These are phyloP conservation scores for Xylariaceae sp. DNA, from an alignment of 2,329 filamentous ascomycete species.

Conservation along the genomic window DNA sequence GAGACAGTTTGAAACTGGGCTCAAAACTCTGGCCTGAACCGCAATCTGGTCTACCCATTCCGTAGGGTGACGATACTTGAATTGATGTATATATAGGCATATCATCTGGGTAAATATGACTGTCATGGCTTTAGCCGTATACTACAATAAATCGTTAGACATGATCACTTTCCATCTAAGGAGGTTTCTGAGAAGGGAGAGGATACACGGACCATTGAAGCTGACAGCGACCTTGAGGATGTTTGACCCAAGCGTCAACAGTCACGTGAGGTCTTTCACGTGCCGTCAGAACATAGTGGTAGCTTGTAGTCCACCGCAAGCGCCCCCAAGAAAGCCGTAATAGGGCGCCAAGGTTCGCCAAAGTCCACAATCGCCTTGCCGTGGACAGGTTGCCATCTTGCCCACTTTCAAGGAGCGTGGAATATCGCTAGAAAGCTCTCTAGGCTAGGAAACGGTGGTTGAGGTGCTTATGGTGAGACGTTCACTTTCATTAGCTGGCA, in stretches of 20 bases:
- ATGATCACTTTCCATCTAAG: background rate
- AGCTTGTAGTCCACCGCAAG: background rate
- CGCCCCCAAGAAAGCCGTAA: background rate
- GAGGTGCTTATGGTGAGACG: too few species aligned
- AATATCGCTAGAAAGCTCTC: background rate
- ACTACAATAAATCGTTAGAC: background rate
- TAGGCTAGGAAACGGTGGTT: too few species aligned
- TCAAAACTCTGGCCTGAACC: too few species aligned
- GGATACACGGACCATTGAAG: background rate
- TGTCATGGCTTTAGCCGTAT: background rate
- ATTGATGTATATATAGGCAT: background rate
- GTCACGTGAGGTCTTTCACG: background rate
- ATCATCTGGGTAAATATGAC: background rate
- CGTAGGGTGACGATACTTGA: background rate
- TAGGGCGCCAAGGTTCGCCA: constrained; percentile 1
- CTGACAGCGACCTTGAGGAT: background rate
- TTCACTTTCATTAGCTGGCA: too few species aligned
- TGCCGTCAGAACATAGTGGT: background rate
- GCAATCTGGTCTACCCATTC: too few species aligned
- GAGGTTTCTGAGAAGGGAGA: background rate
- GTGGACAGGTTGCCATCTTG: background rate
- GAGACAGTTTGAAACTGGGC: too few species aligned
- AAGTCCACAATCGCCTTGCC: background rate
- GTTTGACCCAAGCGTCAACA: background rate
- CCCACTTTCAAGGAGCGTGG: background rate